Conservation (phyloP, 495 filamentous ascomycete species). For the Pseudomonodictys pantanalensis region DNA sequence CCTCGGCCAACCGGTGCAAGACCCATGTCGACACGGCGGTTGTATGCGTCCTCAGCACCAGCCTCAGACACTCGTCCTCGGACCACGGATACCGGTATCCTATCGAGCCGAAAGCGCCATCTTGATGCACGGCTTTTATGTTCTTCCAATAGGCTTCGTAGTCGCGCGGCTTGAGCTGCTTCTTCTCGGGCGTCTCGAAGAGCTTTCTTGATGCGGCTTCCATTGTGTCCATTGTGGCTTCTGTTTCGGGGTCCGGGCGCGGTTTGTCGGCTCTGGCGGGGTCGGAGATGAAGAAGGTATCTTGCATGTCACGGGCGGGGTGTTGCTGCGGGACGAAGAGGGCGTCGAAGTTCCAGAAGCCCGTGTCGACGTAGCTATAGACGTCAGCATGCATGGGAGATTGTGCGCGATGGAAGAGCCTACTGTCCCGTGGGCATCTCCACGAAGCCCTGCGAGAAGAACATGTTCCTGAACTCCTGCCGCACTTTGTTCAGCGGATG, state of each 20-base stretch:
- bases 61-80: slow-evolving; percentile 78
- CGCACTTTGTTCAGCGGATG: slow-evolving; percentile 95
- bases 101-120: slow-evolving; percentile 87
- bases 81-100: slow-evolving; percentile 95
- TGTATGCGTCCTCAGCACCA: slow-evolving; percentile 94
- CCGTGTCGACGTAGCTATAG: slow-evolving; percentile 79
- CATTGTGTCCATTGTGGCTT: slow-evolving; percentile 40
- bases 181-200: slow-evolving; percentile 40
- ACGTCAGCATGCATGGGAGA: slow-evolving; percentile 1
- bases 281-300: slow-evolving; percentile 97
- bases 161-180: slow-evolving; percentile 47
- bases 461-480: slow-evolving; percentile 90
- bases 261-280: slow-evolving; percentile 74
- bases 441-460: slow-evolving; percentile 89
- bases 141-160: slow-evolving; percentile 87
- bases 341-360: slow-evolving; percentile 98
- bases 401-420: not conserved
- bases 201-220: slow-evolving; percentile 38
- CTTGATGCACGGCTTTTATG: slow-evolving; percentile 74
- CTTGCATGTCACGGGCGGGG: slow-evolving; percentile 91
- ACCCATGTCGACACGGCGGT: slow-evolving; percentile 85
- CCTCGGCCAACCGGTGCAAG: slow-evolving; percentile 81
- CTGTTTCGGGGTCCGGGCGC: slow-evolving; percentile 58
- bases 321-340: slow-evolving; percentile 98
- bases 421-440: slow-evolving; percentile 77